These are phyloP conservation scores for Salix suchowensis DNA, from an alignment of 345 rosid genomes.

Conservation along the genomic window DNA sequence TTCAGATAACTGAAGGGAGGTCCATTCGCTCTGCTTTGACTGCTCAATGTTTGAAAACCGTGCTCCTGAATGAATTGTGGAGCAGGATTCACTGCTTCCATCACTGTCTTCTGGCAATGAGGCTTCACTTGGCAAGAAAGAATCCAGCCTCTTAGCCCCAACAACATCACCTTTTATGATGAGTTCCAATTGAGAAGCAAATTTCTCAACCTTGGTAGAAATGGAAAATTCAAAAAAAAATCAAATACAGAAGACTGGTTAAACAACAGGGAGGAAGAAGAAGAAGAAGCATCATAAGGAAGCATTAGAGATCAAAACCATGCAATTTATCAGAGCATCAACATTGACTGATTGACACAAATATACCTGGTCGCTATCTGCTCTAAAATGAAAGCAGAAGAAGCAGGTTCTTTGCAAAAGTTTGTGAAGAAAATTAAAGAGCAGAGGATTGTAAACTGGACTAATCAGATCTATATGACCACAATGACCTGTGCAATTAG, in stretches of 20 bases:
- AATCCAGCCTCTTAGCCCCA: slow-evolving; percentile 57
- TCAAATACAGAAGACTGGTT: neutral
- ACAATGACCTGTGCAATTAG: slow-evolving; percentile 83
- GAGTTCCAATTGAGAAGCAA: slow-evolving; percentile 58
- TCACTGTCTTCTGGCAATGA: slow-evolving; percentile 37
- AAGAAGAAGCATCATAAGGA: neutral
- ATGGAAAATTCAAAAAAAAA: neutral
- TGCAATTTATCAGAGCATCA: neutral
- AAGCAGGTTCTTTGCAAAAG: slow-evolving; percentile 65
- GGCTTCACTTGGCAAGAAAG: slow-evolving; percentile 22
- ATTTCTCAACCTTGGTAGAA: slow-evolving; percentile 50
- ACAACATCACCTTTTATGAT: slow-evolving; percentile 71
- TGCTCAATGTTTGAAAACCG: slow-evolving; percentile 19
- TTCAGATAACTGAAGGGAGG: slow-evolving; percentile 74
- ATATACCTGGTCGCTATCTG: slow-evolving; percentile 37
- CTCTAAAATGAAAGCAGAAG: slow-evolving; percentile 56
- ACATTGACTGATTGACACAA: neutral
- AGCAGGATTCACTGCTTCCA: slow-evolving; percentile 38
- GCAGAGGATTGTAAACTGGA: slow-evolving; percentile 72
- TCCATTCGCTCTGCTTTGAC: slow-evolving; percentile 48
- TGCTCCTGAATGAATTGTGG: slow-evolving; percentile 27
- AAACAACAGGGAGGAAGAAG: neutral
- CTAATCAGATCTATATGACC: slow-evolving; percentile 77
- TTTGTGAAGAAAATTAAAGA: slow-evolving; percentile 53
- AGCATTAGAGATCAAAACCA: neutral